Evolutionary conservation across 129 eudicot genomes (phyloP).

Genomic region (Helianthus tuberosus): DNA sequence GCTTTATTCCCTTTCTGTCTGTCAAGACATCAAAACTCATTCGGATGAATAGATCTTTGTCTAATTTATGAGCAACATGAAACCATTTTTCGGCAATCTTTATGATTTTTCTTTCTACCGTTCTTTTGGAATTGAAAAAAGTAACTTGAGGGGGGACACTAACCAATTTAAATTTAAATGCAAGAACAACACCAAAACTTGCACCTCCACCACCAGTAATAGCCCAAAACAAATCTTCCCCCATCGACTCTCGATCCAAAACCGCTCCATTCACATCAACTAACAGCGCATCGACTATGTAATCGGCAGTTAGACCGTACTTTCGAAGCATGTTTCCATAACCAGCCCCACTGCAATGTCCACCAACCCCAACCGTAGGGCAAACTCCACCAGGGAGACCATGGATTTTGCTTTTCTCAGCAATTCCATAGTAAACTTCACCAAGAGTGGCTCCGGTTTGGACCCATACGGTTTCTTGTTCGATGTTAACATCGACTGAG

Average conservation of each 20-base stretch:
- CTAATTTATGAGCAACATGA: slow-evolving; percentile 28
- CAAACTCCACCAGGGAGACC: slow-evolving; percentile 72
- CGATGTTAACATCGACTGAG: not conserved
- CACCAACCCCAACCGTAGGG: slow-evolving; percentile 60
- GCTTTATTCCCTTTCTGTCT: slow-evolving; percentile 10
- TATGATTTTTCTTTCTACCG: slow-evolving; percentile 21
- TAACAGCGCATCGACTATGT: slow-evolving; percentile 44
- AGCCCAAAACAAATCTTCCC: slow-evolving; percentile 74
- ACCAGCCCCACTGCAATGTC: slow-evolving; percentile 61
- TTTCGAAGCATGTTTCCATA: slow-evolving; percentile 59
- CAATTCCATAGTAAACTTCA: slow-evolving; percentile 44
- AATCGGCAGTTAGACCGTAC: slow-evolving; percentile 48
- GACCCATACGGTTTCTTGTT: slow-evolving; percentile 21
- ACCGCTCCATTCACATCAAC: slow-evolving; percentile 47
- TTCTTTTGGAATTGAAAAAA: slow-evolving; percentile 33
- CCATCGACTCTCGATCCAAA: slow-evolving; percentile 51
- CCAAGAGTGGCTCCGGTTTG: slow-evolving; percentile 45
- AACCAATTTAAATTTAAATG: slow-evolving; percentile 44
- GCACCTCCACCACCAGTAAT: slow-evolving; percentile 64
- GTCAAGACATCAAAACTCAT: slow-evolving; percentile 29
- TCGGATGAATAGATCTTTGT: slow-evolving; percentile 45
- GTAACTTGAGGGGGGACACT: slow-evolving; percentile 47
- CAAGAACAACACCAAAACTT: slow-evolving; percentile 54
- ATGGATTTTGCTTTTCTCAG: slow-evolving; percentile 36
- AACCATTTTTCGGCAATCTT: slow-evolving; percentile 36